Evolutionary conservation across 1,139 yeast species (phyloP), one percentile per base, ranked within the genome.

Genomic region (Hyphopichia burtonii): DNA sequence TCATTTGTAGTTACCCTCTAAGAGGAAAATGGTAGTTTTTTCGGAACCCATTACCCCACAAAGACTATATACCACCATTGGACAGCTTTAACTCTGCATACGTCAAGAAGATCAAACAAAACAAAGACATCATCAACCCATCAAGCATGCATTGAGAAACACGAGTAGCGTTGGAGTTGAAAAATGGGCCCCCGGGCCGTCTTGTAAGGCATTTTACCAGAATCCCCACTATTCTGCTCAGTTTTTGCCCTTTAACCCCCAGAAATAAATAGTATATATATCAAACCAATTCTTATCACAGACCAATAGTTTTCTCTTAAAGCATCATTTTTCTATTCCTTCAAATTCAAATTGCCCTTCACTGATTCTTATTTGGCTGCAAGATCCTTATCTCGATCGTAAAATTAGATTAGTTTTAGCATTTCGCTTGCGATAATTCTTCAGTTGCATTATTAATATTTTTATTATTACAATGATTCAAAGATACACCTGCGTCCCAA

Each of bases 401-500:
- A 20, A 20, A 20, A 20, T 20, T 6, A n/a, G n/a, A n/a, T n/a
- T n/a, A n/a, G n/a, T n/a, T n/a, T n/a, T n/a, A n/a, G n/a, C 8
- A 20, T 20, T 20, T 20, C 23, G 23, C 23, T 20, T 6, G 8
- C 5, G 8, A 6, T 6, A 20, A 20, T 20, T 20, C 8, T 20
- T 20, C 23, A 20, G 5, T 20, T 20, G 23, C 23, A 25, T 11
- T 9, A 9, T 22, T 22, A 25, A 25, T 8, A 25, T 8, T 8
- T 5, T 25, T 12, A 8, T 25, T 25, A 25, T 9, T 25, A 32
- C 23, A 27, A 67, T 66, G 71, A 67, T 67, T 46, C 70, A 66
- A 47, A 65, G 63, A 51, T 67, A 55, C 48, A 64, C 67, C 32
- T 66, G 72, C 44, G 59, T 64, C 22, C 71, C 71, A 28, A 55